Conservation (phyloP, 805 yeast genomes). For the Dipodascus geniculatus region DNA sequence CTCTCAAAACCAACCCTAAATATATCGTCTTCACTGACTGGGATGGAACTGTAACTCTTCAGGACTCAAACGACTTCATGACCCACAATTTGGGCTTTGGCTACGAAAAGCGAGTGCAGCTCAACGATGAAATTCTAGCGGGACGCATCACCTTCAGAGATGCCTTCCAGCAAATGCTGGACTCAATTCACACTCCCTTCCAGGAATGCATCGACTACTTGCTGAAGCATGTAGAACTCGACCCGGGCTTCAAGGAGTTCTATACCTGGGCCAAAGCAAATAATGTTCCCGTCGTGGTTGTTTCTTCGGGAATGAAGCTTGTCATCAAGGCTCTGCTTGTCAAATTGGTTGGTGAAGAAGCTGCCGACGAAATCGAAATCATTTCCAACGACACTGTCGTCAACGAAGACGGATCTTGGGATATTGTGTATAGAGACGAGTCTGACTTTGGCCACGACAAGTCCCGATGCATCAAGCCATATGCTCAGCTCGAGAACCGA, state of each 20-base stretch:
- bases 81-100: slow-evolving; percentile 91
- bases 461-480: slow-evolving; percentile 58
- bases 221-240: slow-evolving; percentile 57
- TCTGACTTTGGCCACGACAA: slow-evolving; percentile 93
- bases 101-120: slow-evolving; percentile 43
- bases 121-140: slow-evolving; percentile 63
- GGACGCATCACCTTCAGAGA: slow-evolving; percentile 55
- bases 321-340: slow-evolving; percentile 68
- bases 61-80: slow-evolving; percentile 86
- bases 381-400: slow-evolving; percentile 65
- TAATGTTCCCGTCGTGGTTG: slow-evolving; percentile 74
- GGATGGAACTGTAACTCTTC: slow-evolving; percentile 95
- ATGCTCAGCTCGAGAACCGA: slow-evolving; percentile 28
- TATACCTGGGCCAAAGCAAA: slow-evolving; percentile 65
- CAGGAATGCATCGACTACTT: slow-evolving; percentile 67
- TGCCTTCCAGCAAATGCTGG: slow-evolving; percentile 77
- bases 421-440: slow-evolving; percentile 74
- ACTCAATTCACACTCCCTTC: slow-evolving; percentile 63
- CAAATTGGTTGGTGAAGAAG: slow-evolving; percentile 66
- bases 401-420: slow-evolving; percentile 56
- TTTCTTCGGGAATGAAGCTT: slow-evolving; percentile 90
- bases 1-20: slow-evolving; percentile 28
- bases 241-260: slow-evolving; percentile 80
- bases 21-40: slow-evolving; percentile 94
- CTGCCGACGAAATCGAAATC: slow-evolving; percentile 60